A percentile compares a stretch with the other conserved stretches of the same genome.
Evolutionary conservation across 108 stramenopile genomes (phyloP).

Genomic region (Pseudonitzschia pungens): DNA sequence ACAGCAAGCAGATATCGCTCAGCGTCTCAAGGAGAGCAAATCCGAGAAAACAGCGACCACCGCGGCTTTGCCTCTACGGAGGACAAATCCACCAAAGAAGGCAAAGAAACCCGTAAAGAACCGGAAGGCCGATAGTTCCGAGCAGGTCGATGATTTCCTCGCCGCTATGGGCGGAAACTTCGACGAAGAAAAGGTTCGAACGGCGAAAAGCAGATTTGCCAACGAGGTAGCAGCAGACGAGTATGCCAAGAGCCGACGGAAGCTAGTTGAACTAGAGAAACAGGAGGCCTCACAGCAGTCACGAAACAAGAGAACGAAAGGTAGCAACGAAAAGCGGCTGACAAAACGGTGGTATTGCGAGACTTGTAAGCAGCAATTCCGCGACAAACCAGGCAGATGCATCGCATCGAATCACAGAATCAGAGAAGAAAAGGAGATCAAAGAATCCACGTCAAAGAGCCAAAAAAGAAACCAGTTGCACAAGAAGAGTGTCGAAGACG

Average conservation of each 20-base stretch:
- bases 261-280: conserved; percentile 63
- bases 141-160: conserved; percentile 15
- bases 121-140: neutral
- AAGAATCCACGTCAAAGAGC: conserved; percentile 28
- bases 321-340: conserved; percentile 19
- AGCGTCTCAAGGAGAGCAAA: conserved; percentile 15
- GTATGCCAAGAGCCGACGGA: conserved; percentile 59
- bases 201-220: conserved; percentile 73
- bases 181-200: conserved; percentile 32
- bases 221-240: conserved; percentile 66
- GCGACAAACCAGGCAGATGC: conserved; percentile 41
- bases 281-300: conserved; percentile 36
- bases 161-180: conserved; percentile 19
- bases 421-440: conserved; percentile 40
- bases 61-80: too few species aligned
- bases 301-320: conserved; percentile 24
- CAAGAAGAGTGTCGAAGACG: conserved; percentile 51
- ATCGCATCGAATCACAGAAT: conserved; percentile 48
- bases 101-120: neutral
- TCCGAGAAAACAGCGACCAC: too few species aligned
- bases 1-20: conserved; percentile 38
- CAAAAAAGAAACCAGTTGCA: conserved; percentile 52
- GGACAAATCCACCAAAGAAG: too few species aligned
- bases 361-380: conserved; percentile 41
- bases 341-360: conserved; percentile 52